These are phyloP conservation scores for Excoecaria cochinchinensis DNA, from an alignment of 345 rosid species.

Conservation along the genomic window DNA sequence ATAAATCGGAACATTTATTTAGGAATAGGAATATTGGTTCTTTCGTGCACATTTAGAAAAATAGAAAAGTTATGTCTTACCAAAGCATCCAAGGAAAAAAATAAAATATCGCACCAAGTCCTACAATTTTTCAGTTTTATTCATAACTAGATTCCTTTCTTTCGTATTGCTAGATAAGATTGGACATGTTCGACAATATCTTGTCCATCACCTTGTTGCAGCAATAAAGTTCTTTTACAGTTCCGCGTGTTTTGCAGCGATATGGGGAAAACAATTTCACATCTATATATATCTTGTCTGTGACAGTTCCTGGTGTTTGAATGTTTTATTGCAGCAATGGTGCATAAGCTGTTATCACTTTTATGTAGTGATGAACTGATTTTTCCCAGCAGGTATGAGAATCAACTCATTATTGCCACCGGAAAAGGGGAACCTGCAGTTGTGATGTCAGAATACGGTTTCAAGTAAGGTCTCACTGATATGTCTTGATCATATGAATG, in stretches of 20 bases:
- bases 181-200: no score
- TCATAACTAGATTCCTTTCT: background rate
- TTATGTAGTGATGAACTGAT: background rate
- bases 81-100: background rate
- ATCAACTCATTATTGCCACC: slow-evolving; percentile 46
- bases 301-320: background rate
- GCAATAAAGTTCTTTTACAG: background rate
- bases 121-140: background rate
- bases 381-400: slow-evolving; percentile 35
- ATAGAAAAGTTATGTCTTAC: no score
- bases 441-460: slow-evolving; percentile 56
- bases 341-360: background rate
- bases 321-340: no score
- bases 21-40: no score
- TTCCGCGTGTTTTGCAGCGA: background rate
- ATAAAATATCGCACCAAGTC: background rate
- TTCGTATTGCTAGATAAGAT: background rate
- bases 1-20: no score
- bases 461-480: slow-evolving; percentile 40
- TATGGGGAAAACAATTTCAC: background rate
- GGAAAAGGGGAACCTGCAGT: slow-evolving; percentile 53
- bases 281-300: background rate
- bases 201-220: background rate
- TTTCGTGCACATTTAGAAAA: no score
- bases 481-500: background rate